These are phyloP conservation scores for Plantago ovata DNA, from an alignment of 257 asterid genomes.

Conservation along the genomic window DNA sequence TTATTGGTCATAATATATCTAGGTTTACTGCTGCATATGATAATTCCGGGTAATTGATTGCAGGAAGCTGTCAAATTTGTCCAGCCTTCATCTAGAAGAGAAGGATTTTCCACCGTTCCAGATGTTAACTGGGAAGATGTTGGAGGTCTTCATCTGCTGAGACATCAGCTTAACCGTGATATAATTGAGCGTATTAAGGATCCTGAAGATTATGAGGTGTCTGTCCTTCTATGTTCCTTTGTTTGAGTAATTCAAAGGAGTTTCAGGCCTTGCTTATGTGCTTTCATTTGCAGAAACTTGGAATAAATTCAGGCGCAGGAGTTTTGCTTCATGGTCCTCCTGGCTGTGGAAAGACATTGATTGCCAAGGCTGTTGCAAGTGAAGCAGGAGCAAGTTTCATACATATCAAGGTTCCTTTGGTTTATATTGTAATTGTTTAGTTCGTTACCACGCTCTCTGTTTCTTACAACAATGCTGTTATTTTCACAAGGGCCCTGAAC, in stretches of 20 bases:
- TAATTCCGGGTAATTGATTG: conserved; percentile 21
- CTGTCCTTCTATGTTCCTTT: conserved; percentile 11
- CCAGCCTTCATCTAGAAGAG: conserved; percentile 84
- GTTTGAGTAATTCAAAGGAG: conserved; percentile 1
- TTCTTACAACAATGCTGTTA: conserved; percentile 14
- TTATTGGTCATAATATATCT: too few species aligned
- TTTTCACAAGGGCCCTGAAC: conserved; percentile 77
- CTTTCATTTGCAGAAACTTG: conserved; percentile 50
- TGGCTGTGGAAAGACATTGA: conserved; percentile 93
- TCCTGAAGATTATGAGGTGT: conserved; percentile 72
- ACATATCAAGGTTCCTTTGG: conserved; percentile 61
- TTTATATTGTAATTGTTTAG: conserved; percentile 12
- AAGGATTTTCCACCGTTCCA: conserved; percentile 87
- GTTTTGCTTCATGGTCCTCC: conserved; percentile 97
- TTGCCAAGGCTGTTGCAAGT: conserved; percentile 94
- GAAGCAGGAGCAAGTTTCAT: conserved; percentile 94
- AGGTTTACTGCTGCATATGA: background rate
- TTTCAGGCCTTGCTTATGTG: conserved; percentile 8
- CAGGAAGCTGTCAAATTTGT: conserved; percentile 79
- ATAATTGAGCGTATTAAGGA: conserved; percentile 60
- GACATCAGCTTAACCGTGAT: conserved; percentile 57
- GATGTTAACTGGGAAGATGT: conserved; percentile 89
- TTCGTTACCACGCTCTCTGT: background rate
- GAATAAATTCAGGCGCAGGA: conserved; percentile 62
- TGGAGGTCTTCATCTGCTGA: conserved; percentile 72